Conservation (phyloP, 768 basidiomycete species). For the Lentinula aciculospora region DNA sequence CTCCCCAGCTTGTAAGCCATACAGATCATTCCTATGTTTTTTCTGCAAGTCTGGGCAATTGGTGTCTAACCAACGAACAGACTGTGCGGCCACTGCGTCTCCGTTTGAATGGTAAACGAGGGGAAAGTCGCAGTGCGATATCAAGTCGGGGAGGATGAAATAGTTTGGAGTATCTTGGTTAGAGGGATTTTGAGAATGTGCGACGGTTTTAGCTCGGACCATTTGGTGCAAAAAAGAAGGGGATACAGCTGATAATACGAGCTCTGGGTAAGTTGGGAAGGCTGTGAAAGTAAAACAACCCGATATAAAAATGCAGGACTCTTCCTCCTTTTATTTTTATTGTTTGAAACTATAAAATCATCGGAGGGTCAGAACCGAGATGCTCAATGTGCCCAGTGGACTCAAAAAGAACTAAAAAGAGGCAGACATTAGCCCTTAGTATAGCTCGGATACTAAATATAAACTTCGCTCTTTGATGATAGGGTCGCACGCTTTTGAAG, state of each 20-base stretch:
- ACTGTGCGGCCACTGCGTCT: conserved; percentile 39
- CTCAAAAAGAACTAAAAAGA: not conserved
- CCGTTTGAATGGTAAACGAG: conserved; percentile 39
- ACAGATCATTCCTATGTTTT: conserved; percentile 41
- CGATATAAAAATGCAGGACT: not conserved
- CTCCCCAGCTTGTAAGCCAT: conserved; percentile 59
- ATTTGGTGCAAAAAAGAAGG: too few species aligned
- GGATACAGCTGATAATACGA: not conserved
- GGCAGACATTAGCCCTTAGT: not conserved
- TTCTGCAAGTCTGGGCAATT: conserved; percentile 38
- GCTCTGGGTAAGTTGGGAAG: not conserved
- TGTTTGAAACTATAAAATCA: not conserved
- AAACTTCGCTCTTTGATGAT: not conserved
- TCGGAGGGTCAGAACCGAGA: not conserved
- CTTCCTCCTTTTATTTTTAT: not conserved
- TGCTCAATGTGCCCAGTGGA: not conserved
- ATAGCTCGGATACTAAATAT: not conserved
- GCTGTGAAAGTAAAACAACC: not conserved
- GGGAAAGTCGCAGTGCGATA: conserved; percentile 44
- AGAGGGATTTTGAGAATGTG: not conserved
- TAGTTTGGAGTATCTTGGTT: not conserved
- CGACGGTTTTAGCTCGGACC: too few species aligned
- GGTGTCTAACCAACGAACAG: conserved; percentile 45
- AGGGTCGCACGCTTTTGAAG: not conserved
- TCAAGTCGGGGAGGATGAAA: conserved; percentile 52